Percentiles rank a stretch among this genome's conserved stretches.
Conservation (phyloP, 1,284 basidiomycete species). For the Apiotrichum siamense region DNA sequence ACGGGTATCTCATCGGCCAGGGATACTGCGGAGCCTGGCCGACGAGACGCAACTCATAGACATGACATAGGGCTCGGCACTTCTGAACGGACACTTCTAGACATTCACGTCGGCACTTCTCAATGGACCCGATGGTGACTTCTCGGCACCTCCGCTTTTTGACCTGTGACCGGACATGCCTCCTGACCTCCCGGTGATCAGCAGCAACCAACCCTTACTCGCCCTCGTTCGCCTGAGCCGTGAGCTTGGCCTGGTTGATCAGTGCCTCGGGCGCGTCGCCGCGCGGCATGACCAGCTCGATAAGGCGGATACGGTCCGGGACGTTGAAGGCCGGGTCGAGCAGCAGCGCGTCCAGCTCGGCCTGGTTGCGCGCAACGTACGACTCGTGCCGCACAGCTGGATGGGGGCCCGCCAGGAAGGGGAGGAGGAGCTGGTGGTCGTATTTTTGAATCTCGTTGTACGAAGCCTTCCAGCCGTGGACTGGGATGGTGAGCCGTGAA, state of each 20-base stretch:
- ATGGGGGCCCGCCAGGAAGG: slow-evolving; percentile 34
- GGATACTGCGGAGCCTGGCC: too few species aligned
- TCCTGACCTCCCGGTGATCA: too few species aligned
- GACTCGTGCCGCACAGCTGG: slow-evolving; percentile 20
- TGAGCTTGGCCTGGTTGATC: slow-evolving; percentile 46
- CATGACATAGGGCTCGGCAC: too few species aligned
- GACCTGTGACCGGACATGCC: too few species aligned
- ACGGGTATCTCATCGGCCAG: too few species aligned
- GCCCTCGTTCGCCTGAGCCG: slow-evolving; percentile 40
- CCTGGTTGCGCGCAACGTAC: slow-evolving; percentile 36
- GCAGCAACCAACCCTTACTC: too few species aligned
- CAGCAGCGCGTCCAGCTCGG: slow-evolving; percentile 54
- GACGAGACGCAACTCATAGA: too few species aligned
- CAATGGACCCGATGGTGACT: too few species aligned
- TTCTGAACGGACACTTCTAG: too few species aligned
- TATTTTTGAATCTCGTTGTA: slow-evolving; percentile 50
- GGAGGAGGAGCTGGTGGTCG: slow-evolving; percentile 47
- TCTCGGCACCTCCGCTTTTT: too few species aligned
- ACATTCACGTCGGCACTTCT: too few species aligned
- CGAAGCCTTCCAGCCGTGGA: slow-evolving; percentile 43
- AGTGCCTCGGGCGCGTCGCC: slow-evolving; percentile 41
- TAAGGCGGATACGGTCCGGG: slow-evolving; percentile 41
- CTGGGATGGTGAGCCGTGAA: slow-evolving; percentile 18
- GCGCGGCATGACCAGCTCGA: slow-evolving; percentile 47
- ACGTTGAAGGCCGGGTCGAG: slow-evolving; percentile 37